phyloP scores from a whole-genome alignment of 2,329 filamentous ascomycete genomes.

The Berkeleyomyces basicola region DNA sequence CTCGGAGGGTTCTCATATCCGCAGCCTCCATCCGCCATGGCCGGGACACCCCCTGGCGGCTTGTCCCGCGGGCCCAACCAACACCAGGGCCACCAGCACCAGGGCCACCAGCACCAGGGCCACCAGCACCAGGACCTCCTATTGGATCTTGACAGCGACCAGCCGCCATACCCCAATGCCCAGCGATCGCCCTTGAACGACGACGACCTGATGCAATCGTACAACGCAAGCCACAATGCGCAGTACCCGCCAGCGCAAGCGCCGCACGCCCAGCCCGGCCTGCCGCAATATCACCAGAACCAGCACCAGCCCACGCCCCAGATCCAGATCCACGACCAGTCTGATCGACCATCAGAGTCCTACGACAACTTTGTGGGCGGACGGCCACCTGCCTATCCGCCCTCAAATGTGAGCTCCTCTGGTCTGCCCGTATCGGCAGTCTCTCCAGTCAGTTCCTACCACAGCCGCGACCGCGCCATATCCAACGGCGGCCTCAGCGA shows the following conservation, averaged over 20 bases:
- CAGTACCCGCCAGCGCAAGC: neutral
- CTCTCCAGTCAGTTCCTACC: slow-evolving; percentile 26
- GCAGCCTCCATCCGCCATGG: slow-evolving; percentile 29
- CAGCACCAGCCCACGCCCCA: slow-evolving; percentile 9
- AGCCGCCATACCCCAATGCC: slow-evolving; percentile 56
- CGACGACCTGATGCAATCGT: slow-evolving; percentile 58
- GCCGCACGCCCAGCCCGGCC: neutral
- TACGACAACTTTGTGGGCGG: slow-evolving; percentile 90
- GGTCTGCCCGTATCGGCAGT: slow-evolving; percentile 3
- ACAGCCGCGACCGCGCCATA: slow-evolving; percentile 34
- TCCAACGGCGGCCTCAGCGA: slow-evolving; percentile 75
- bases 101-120: slow-evolving; percentile 35
- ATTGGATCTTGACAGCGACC: slow-evolving; percentile 57
- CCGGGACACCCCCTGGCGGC: slow-evolving; percentile 35
- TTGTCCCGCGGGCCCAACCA: slow-evolving; percentile 33
- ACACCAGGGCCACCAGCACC: slow-evolving; percentile 19
- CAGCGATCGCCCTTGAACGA: slow-evolving; percentile 67
- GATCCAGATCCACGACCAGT: slow-evolving; percentile 15
- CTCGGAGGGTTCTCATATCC: neutral
- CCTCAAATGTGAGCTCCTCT: slow-evolving; percentile 15
- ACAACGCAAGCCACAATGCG: slow-evolving; percentile 31
- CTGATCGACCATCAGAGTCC: slow-evolving; percentile 63
- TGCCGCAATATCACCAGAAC: neutral
- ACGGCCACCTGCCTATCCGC: slow-evolving; percentile 32
- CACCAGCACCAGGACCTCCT: slow-evolving; percentile 44